phyloP scores from a whole-genome alignment of 106 monocot genomes.

The Phalaenopsis aphrodite region DNA sequence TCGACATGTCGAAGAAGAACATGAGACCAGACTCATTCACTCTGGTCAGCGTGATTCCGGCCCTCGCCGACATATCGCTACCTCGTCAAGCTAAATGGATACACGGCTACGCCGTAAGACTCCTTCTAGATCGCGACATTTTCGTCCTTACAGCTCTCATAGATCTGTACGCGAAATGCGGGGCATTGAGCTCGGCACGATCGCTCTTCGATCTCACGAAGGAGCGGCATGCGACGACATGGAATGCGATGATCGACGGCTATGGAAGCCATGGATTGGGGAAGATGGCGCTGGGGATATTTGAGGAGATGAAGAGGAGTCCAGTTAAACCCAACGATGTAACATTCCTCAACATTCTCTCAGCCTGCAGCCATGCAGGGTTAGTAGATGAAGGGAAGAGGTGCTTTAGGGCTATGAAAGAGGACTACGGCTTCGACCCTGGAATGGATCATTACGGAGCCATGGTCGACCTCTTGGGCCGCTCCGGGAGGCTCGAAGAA shows the following conservation, averaged over 20 bases:
- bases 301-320: conserved; percentile 57
- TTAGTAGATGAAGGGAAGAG: conserved; percentile 45
- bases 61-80: conserved; percentile 40
- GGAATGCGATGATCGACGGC: conserved; percentile 88
- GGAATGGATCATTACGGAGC: conserved; percentile 55
- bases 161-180: conserved; percentile 66
- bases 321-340: conserved; percentile 44
- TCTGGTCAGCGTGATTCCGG: conserved; percentile 59
- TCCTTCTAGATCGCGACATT: conserved; percentile 34
- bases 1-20: conserved; percentile 27
- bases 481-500: conserved; percentile 53
- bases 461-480: conserved; percentile 71
- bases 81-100: conserved; percentile 52
- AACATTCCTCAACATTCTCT: conserved; percentile 60
- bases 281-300: conserved; percentile 30
- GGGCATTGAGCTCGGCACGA: conserved; percentile 26
- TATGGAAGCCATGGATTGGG: conserved; percentile 66
- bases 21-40: conserved; percentile 58
- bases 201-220: conserved; percentile 37
- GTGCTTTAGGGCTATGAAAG: conserved; percentile 51
- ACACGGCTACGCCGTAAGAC: conserved; percentile 45
- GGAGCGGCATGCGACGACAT: conserved; percentile 40
- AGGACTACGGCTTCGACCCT: conserved; percentile 48
- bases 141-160: conserved; percentile 60
- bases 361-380: conserved; percentile 70